phyloP scores from a whole-genome alignment of 768 basidiomycete species.

The Phlegmacium glaucopus region DNA sequence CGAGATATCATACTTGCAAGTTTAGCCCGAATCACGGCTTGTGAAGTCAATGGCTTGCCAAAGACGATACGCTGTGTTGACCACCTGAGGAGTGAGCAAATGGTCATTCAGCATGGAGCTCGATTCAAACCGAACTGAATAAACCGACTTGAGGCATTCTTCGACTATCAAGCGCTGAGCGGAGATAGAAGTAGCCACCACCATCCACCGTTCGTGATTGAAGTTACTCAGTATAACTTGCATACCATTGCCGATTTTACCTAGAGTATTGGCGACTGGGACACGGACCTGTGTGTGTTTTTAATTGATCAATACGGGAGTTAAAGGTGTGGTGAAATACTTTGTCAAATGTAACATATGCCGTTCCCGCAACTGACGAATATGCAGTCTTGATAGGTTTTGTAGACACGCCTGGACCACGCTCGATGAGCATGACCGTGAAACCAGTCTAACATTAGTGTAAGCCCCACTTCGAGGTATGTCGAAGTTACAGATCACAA shows the following conservation, averaged over 20 bases:
- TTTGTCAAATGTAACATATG: constrained; percentile 79
- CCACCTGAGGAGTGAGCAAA: constrained; percentile 72
- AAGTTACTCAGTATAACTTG: constrained; percentile 82
- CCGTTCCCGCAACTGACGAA: constrained; percentile 88
- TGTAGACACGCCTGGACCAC: constrained; percentile 72
- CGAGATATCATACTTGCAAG: constrained; percentile 89
- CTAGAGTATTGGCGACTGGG: constrained; percentile 84
- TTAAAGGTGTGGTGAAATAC: too few relatives aligned
- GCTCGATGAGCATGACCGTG: constrained; percentile 72
- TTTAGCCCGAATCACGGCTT: constrained; percentile 87
- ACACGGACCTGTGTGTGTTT: constrained; percentile 52
- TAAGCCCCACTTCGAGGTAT: too few relatives aligned
- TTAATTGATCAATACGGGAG: constrained; percentile 1
- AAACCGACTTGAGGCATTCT: constrained; percentile 77
- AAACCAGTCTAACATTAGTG: constrained; percentile 53
- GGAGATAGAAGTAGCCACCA: constrained; percentile 63
- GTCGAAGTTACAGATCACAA: constrained; percentile 1
- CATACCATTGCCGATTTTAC: constrained; percentile 80
- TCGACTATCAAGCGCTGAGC: constrained; percentile 82
- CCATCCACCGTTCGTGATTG: constrained; percentile 92
- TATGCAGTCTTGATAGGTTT: constrained; percentile 92
- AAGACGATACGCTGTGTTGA: constrained; percentile 86
- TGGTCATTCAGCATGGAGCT: too few relatives aligned
- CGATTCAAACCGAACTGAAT: too few relatives aligned
- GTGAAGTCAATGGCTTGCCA: constrained; percentile 77